Evolutionary conservation across 202 grass and related monocot genomes (phyloP).

Genomic region (Musa balbisiana): DNA sequence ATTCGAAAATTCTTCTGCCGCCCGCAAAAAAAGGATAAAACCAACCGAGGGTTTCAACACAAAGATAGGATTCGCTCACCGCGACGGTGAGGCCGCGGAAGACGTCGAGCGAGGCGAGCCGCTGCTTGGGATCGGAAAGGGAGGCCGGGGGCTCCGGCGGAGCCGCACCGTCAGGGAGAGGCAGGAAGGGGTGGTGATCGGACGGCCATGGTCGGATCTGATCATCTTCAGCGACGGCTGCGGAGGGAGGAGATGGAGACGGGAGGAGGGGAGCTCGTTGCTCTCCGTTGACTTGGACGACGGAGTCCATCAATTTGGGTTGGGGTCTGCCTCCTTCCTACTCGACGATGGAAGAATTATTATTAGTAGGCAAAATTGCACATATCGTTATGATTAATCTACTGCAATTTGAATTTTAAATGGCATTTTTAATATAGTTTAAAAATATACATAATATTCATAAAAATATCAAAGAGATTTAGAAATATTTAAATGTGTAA

Average conservation of each 20-base stretch:
- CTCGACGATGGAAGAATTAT: too few relatives aligned
- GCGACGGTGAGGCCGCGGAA: constrained; percentile 90
- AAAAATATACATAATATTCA: too few relatives aligned
- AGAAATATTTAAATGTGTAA: too few relatives aligned
- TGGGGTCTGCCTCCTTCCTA: not conserved
- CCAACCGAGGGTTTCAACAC: too few relatives aligned
- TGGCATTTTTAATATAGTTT: too few relatives aligned
- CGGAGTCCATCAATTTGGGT: constrained; percentile 34
- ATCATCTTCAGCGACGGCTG: not conserved
- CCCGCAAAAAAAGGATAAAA: not conserved
- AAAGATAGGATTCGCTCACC: constrained; percentile 23
- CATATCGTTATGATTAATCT: too few relatives aligned
- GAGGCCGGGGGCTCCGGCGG: not conserved
- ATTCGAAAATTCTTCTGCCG: not conserved
- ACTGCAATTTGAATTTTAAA: too few relatives aligned
- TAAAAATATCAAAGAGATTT: too few relatives aligned
- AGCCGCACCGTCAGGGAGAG: not conserved
- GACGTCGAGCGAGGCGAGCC: constrained; percentile 72
- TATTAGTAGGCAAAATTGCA: too few relatives aligned
- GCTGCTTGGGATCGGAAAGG: constrained; percentile 14
- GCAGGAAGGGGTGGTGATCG: not conserved
- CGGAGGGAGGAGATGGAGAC: constrained; percentile 11
- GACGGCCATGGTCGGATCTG: constrained; percentile 49
- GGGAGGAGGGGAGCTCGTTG: constrained; percentile 21
- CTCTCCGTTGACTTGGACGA: constrained; percentile 27